Conservation (phyloP, 2,329 filamentous ascomycete genomes). For the Herpotrichia juniperi region DNA sequence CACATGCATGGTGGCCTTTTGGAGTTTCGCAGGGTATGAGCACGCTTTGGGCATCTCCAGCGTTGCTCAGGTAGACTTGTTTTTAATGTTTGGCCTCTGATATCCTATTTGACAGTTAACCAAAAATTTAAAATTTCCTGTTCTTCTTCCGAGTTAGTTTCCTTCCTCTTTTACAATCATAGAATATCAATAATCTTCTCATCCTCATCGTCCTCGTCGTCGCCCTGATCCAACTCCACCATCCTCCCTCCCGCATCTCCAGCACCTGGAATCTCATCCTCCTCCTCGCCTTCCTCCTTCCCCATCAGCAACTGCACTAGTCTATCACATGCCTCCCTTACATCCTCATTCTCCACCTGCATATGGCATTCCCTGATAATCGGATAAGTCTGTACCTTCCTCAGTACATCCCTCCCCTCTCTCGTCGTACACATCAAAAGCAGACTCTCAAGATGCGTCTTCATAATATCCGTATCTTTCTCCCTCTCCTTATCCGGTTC, state of each 20-base stretch:
- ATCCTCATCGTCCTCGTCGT: conserved; percentile 41
- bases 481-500: conserved; percentile 90
- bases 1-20: no score
- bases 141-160: no score
- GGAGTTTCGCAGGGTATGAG: no score
- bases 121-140: no score
- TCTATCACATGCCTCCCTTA: conserved; percentile 84
- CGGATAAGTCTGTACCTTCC: conserved; percentile 82
- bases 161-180: no score
- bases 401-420: conserved; percentile 74
- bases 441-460: conserved; percentile 88
- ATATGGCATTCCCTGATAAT: conserved; percentile 86
- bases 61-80: no score
- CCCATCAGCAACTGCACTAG: conserved; percentile 88
- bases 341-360: conserved; percentile 76
- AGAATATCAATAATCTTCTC: conserved; percentile 45
- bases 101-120: no score
- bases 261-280: conserved; percentile 44
- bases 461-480: conserved; percentile 73
- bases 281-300: conserved; percentile 70
- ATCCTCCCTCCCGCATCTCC: conserved; percentile 28
- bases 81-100: no score
- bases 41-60: no score
- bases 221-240: conserved; percentile 31
- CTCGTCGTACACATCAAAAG: conserved; percentile 80